Percentiles rank a stretch among this genome's conserved stretches.
Evolutionary conservation across 306 rosid genomes (phyloP).

Genomic region (Ormosia emarginata): DNA sequence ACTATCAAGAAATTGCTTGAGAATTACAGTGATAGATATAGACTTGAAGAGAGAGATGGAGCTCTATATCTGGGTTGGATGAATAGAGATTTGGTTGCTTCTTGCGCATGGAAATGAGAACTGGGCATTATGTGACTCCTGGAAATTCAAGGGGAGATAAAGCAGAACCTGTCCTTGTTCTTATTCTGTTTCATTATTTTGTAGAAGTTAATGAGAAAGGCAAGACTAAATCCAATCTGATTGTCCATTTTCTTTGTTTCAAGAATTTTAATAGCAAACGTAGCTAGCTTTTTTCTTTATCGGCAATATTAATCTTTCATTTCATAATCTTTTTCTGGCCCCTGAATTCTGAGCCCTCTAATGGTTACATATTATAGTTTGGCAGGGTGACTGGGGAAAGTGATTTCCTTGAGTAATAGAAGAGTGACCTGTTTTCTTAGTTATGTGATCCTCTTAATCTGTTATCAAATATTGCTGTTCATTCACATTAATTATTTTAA

Average conservation of each 20-base stretch:
- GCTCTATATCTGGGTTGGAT: conserved; percentile 97
- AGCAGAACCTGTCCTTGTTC: conserved; percentile 13
- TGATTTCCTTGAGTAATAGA: background rate
- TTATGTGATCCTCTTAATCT: background rate
- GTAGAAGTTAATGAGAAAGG: conserved; percentile 20
- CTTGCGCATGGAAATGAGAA: conserved; percentile 89
- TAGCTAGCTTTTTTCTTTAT: conserved; percentile 15
- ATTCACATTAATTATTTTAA: background rate
- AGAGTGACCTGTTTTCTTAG: background rate
- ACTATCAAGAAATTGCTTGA: conserved; percentile 84
- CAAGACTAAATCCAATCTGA: conserved; percentile 15
- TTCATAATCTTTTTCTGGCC: background rate
- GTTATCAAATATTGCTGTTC: background rate
- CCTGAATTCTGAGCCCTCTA: background rate
- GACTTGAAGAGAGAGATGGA: conserved; percentile 80
- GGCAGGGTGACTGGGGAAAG: background rate
- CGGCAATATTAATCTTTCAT: background rate
- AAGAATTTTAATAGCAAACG: conserved; percentile 18
- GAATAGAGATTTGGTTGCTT: conserved; percentile 91
- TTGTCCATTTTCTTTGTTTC: conserved; percentile 27
- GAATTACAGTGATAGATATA: conserved; percentile 65
- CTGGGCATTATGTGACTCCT: conserved; percentile 2
- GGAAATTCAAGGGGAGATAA: background rate
- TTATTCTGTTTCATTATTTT: conserved; percentile 15
- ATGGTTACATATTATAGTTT: background rate